phyloP scores from a whole-genome alignment of 1,139 yeast genomes.

The Kodamaea sp. region DNA sequence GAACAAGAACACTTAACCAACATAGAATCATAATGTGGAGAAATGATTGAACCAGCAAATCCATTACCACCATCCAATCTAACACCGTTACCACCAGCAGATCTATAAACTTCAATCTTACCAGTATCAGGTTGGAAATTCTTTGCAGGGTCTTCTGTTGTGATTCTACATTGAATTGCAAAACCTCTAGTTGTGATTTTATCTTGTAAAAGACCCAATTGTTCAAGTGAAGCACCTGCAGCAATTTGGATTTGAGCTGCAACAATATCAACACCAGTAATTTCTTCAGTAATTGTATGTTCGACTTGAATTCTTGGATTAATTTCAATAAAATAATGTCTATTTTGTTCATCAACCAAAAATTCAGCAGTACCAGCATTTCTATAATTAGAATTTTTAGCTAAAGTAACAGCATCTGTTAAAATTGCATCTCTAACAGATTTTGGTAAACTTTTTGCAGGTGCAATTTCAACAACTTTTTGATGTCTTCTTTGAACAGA shows the following conservation, averaged over 20 bases:
- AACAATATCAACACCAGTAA: slow-evolving; percentile 95
- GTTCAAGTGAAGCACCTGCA: slow-evolving; percentile 93
- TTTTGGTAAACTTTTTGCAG: slow-evolving; percentile 87
- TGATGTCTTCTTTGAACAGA: slow-evolving; percentile 99
- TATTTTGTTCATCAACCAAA: slow-evolving; percentile 86
- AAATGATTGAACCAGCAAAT: slow-evolving; percentile 95
- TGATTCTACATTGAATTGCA: slow-evolving; percentile 98
- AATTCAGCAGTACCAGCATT: slow-evolving; percentile 99
- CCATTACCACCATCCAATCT: slow-evolving; percentile 99
- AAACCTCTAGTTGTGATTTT: slow-evolving; percentile 94
- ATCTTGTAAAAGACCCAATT: slow-evolving; percentile 89
- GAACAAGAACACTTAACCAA: slow-evolving; percentile 95
- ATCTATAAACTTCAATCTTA: slow-evolving; percentile 94
- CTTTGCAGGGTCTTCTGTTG: slow-evolving; percentile 96
- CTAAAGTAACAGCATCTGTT: slow-evolving; percentile 91
- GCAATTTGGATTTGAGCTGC: slow-evolving; percentile 99
- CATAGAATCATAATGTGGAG: slow-evolving; percentile 98
- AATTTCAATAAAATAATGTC: slow-evolving; percentile 97
- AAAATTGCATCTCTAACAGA: slow-evolving; percentile 85
- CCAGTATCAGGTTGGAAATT: slow-evolving; percentile 99
- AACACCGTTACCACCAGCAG: slow-evolving; percentile 99
- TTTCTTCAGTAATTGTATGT: slow-evolving; percentile 98
- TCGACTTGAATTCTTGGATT: slow-evolving; percentile 99
- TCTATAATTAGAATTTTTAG: slow-evolving; percentile 82
- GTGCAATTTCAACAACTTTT: slow-evolving; percentile 98